phyloP scores from a whole-genome alignment of 2,329 filamentous ascomycete genomes.

The Hawksworthiomyces lignivorus region DNA sequence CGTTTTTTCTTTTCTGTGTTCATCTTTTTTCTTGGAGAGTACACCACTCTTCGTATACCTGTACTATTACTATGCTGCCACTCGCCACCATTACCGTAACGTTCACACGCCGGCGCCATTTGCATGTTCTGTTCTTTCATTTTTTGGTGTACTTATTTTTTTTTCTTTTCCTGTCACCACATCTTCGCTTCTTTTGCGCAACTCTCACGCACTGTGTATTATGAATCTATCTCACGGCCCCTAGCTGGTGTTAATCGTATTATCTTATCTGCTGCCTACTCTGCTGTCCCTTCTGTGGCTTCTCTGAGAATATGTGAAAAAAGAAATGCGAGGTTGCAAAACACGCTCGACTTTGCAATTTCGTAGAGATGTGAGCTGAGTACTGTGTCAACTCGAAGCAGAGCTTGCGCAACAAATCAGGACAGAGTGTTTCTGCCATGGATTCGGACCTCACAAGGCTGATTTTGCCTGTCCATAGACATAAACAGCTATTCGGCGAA shows the following conservation, averaged over 20 bases:
- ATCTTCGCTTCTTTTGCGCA: not conserved
- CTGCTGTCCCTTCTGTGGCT: no score
- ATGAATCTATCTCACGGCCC: constrained; percentile 10
- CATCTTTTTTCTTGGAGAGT: not conserved
- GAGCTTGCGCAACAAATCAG: no score
- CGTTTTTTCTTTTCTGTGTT: not conserved
- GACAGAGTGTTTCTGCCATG: no score
- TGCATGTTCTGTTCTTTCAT: not conserved
- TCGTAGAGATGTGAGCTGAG: no score
- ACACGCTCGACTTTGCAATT: no score
- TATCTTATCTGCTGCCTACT: no score
- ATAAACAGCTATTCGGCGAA: no score
- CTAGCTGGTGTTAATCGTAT: not conserved
- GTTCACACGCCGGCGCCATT: constrained; percentile 9
- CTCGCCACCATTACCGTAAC: not conserved
- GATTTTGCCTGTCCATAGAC: no score
- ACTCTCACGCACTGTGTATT: constrained; percentile 9
- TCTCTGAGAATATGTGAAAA: no score
- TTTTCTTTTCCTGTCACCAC: not conserved
- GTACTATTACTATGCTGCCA: not conserved
- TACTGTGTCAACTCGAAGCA: no score
- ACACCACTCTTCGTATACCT: not conserved
- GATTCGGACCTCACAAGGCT: no score
- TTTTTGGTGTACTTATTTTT: constrained; percentile 1
- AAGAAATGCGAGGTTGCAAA: no score